Base-by-base conservation (phyloP, 108 stramenopile species). In the Cyclostephanos invisitatus region DNA sequence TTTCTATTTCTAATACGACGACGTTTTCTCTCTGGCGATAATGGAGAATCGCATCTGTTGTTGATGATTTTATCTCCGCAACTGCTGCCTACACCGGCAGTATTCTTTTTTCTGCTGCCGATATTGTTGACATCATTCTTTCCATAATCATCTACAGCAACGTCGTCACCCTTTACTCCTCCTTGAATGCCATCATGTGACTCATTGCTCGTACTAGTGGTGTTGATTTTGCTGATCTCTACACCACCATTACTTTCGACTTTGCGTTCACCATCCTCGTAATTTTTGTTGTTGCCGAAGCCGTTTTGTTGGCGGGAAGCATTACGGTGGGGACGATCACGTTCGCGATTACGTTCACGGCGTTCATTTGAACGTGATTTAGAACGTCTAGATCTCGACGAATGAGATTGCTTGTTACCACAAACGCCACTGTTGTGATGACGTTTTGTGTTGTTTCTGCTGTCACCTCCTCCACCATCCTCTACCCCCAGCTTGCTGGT, bases 281-380 rank as follows among this genome's bases (percentile, higher is more conserved):
- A 29, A 29, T 28, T 57, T 27, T 32, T 57, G 29, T 29, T 28
- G 56, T 57, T 28, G 22, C 21, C 25, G 1, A 27, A 27, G 17
- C 56, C 29, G 4, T 57, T 57, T 29, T 57, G 56, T 17, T 57
- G 27, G 15, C 28, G 56, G 1, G 56, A 35, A 28, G 1, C 56
- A 57, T 57, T 29, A 32, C 25, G 27, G 27, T 54, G 53, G 25
- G 20, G 22, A 54, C 29, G 56, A n/a, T 57, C 15, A 57, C 56
- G 29, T 29, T 28, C 17, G 27, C 29, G 56, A n/a, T 57, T 15
- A 57, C 56, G 56, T 29, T 28, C 17, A 27, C 14, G 14, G 27
- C 56, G 56, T 32, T 57, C 56, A 28, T 28, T 57, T 14, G 56
- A 57, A 14, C 56, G 56, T 32, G 56, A 57, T 32, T 57, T 32